A percentile compares a stretch with the other conserved stretches of the same genome.
phyloP scores from a whole-genome alignment of 345 rosid genomes.

The Combretum micranthum region DNA sequence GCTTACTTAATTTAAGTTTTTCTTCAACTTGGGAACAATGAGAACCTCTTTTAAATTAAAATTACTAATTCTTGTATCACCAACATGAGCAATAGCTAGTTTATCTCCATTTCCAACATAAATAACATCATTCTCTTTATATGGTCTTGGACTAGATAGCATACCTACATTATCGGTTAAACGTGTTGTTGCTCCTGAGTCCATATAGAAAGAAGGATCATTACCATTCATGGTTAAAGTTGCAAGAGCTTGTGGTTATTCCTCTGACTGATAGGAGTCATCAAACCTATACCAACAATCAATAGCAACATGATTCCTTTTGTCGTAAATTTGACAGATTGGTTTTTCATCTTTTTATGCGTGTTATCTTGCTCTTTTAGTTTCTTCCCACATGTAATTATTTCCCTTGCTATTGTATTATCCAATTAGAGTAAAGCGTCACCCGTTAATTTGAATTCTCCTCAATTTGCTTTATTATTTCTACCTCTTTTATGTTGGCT shows the following conservation, averaged over 20 bases:
- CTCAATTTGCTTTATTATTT: background rate
- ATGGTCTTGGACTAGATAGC: background rate
- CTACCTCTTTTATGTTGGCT: background rate
- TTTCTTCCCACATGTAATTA: background rate
- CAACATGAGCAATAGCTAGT: background rate
- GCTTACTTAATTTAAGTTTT: background rate
- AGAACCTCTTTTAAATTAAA: slow-evolving; percentile 4
- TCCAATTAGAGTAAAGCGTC: too few species aligned
- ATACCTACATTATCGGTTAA: background rate
- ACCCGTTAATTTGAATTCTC: too few species aligned
- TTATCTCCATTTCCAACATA: background rate
- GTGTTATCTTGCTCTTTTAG: background rate
- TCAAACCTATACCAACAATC: slow-evolving; percentile 5
- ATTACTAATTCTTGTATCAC: background rate
- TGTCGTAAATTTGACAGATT: slow-evolving; percentile 5
- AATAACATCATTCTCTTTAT: background rate
- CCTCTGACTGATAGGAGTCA: background rate
- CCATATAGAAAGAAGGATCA: background rate
- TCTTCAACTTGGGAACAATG: background rate
- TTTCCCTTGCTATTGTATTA: too few species aligned
- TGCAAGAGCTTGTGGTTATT: background rate
- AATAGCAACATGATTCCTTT: background rate
- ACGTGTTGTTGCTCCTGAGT: background rate
- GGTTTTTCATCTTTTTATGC: background rate
- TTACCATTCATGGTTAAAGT: background rate